Evolutionary conservation across 805 yeast genomes (phyloP), one percentile per base, ranked within the genome.

Genomic region (Candida takata): DNA sequence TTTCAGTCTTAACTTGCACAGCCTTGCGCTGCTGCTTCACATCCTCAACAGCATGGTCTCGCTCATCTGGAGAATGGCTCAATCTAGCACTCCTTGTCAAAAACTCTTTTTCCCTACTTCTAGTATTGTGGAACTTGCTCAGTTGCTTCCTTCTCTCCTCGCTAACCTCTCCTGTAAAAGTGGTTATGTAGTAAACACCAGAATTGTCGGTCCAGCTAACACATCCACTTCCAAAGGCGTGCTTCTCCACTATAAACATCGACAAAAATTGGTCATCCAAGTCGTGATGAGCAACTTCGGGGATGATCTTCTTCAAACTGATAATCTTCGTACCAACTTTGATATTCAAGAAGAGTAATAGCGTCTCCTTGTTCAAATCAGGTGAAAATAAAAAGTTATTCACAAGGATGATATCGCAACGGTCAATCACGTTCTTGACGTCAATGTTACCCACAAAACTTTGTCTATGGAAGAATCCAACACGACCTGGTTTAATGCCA

Each of bases 131-230:
- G 3, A 40, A 31, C 11, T 40, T 86, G 79, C 12, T 28, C 9
- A 43, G 16, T 13, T 43, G 42, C 5, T 9, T n/a, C 26, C 33
- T 38, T 5, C 47, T 33, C 30, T 43, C 44, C 7, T 36, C 37
- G 8, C 48, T 40, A 7, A 48, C 49, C 33, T 39, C 33, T 2
- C 49, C 54, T 3, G 54, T 51, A 34, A 19, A 50, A n/a, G 52
- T 51, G n/a, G 92, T 74, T 7, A 88, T 74, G 55, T 73, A 88
- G 57, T 84, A 87, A 8, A 74, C 77, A 36, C 86, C 86, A 32
- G 83, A 85, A 6, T 79, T 77, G 42, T 64, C 67, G 0, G 95
- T 86, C 97, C 97, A 87, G 31, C 94, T 82, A 8, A 88, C 96
- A 29, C 87, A 74, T 37, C 78, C 75, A 36, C 73, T 71, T 13